Evolutionary conservation across 2,329 filamentous ascomycete species (phyloP), one percentile per base, ranked within the genome.

Genomic region (Knufia petricola): DNA sequence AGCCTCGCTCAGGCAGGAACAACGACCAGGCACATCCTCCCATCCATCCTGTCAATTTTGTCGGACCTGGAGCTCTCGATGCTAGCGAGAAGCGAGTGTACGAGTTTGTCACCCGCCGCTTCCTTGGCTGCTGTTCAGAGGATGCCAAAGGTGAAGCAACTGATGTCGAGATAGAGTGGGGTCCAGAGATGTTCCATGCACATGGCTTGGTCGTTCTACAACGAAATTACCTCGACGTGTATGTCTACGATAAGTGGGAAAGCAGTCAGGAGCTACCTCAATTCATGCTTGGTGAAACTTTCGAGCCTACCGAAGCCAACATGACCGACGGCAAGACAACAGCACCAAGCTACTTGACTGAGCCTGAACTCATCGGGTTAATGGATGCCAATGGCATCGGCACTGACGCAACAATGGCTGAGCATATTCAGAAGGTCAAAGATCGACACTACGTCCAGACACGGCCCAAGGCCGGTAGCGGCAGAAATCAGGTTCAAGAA

Each of bases 381-480:
- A 98, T 98, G 92, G 92, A 98, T 68, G 89, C 87, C 38, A 98
- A 98, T 63, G 92, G 92, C 1, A 98, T 98, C 55, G 92, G 92
- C 10, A 98, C 92, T 8, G 92, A 98, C 69, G 92, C 92, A 4
- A 98, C 92, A 1, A 98, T 98, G 92, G 92, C 92, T 0, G 92
- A 98, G 60, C 92, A 98, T 63, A 98, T 98, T 60, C 81, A 86
- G 51, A 98, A 90, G 66, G 94, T 98, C 59, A 88, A 96, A 65
- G 80, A 89, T 50, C 76, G 92, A 51, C 76, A 89, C 58, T 98
- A 98, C 61, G 90, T 88, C 43, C 78, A 81, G 49, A 82, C 84
- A 62, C 62, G 79, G 68, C 62, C 74, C 61, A 74, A 70, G 43
- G 70, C 70, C 15, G 61, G 68, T 41, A 64, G 64, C 47, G 68